A percentile compares a stretch with the other conserved stretches of the same genome.
Conservation (phyloP, 768 basidiomycete genomes). For the Collybiopsis luxurians region DNA sequence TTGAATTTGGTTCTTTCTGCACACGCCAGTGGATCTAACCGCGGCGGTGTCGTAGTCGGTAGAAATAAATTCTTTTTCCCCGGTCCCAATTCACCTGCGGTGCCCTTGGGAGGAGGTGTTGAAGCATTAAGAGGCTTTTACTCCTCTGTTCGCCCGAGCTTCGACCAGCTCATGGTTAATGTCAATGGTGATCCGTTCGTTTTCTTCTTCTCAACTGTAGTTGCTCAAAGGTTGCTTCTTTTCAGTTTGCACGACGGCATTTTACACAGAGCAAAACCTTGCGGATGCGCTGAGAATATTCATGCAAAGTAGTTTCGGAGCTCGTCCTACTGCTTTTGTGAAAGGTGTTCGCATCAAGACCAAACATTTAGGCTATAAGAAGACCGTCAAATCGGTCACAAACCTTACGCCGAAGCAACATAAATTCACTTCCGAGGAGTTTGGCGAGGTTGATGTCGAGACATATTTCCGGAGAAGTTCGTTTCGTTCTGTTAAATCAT, state of each 20-base stretch:
- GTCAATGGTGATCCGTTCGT: conserved; percentile 50
- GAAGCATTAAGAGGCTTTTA: conserved; percentile 59
- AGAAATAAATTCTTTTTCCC: conserved; percentile 68
- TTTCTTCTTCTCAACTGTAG: background rate
- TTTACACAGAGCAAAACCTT: conserved; percentile 62
- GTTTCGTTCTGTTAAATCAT: conserved; percentile 37
- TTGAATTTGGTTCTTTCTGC: conserved; percentile 63
- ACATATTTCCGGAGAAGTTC: conserved; percentile 66
- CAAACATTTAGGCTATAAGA: conserved; percentile 70
- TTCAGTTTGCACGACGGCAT: conserved; percentile 56
- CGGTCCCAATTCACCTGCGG: conserved; percentile 39
- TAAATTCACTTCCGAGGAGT: conserved; percentile 56
- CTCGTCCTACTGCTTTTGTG: conserved; percentile 57
- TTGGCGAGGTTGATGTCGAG: conserved; percentile 55
- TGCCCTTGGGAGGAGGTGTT: conserved; percentile 51
- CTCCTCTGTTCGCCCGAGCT: conserved; percentile 55
- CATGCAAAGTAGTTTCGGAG: conserved; percentile 51
- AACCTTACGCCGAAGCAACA: conserved; percentile 45
- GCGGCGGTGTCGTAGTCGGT: conserved; percentile 66
- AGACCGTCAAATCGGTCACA: conserved; percentile 60
- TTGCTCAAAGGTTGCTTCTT: background rate
- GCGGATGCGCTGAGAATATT: conserved; percentile 61
- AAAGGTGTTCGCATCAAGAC: conserved; percentile 65
- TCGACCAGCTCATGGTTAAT: conserved; percentile 61
- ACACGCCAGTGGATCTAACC: conserved; percentile 45